phyloP scores from a whole-genome alignment of 495 filamentous ascomycete genomes.

The Penicillium paradoxum region DNA sequence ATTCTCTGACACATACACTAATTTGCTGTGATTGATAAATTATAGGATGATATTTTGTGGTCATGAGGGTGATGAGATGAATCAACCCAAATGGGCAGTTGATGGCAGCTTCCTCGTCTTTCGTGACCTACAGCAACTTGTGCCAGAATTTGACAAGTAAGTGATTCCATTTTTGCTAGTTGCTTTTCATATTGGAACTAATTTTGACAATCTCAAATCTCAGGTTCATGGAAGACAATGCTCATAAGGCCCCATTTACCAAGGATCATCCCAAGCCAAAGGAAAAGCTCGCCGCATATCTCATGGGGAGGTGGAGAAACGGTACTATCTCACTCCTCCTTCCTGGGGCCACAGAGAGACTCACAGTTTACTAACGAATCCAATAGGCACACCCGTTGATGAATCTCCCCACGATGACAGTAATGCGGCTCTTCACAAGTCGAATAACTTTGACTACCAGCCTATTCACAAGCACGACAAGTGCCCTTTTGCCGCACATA shows the following conservation, averaged over 20 bases:
- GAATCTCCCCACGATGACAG: slow-evolving; percentile 18
- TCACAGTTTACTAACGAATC: background rate
- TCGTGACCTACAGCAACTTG: slow-evolving; percentile 31
- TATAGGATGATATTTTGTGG: slow-evolving; percentile 13
- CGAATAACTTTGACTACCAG: slow-evolving; percentile 27
- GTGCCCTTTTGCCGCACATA: slow-evolving; percentile 35
- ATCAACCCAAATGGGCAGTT: slow-evolving; percentile 26
- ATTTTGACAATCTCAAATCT: background rate
- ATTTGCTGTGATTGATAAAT: background rate
- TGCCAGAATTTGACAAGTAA: slow-evolving; percentile 28
- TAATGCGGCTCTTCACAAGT: slow-evolving; percentile 18
- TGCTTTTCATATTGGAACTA: background rate
- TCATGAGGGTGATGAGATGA: slow-evolving; percentile 10
- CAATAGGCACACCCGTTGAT: slow-evolving; percentile 8
- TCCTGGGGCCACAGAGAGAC: no score
- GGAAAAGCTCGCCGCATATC: slow-evolving; percentile 27
- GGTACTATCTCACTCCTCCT: slow-evolving; percentile 13
- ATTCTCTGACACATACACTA: background rate
- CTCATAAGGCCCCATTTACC: background rate
- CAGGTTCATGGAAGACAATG: slow-evolving; percentile 16
- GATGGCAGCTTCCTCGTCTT: slow-evolving; percentile 38
- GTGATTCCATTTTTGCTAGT: background rate
- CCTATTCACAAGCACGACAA: slow-evolving; percentile 9
- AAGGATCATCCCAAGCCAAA: slow-evolving; percentile 1
- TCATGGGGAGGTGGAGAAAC: slow-evolving; percentile 37